These are phyloP conservation scores for Pleurostoma richardsiae DNA, from an alignment of 2,329 filamentous ascomycete genomes.

Conservation along the genomic window DNA sequence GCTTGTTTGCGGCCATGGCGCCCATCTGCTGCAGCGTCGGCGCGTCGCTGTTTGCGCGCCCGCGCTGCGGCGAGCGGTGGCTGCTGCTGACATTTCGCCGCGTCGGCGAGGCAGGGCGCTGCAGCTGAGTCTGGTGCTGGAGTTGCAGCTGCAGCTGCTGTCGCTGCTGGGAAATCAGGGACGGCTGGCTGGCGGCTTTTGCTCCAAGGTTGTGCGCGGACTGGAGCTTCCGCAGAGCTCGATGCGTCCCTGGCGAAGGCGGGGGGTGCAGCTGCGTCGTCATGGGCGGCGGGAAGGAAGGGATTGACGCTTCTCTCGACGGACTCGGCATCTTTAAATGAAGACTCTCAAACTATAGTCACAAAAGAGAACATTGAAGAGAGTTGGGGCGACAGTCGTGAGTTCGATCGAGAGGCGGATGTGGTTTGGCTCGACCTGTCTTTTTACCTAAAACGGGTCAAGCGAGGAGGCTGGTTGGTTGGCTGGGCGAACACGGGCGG, in stretches of 20 bases:
- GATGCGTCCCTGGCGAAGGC: conserved; percentile 59
- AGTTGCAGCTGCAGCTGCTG: conserved; percentile 31
- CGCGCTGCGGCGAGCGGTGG: conserved; percentile 46
- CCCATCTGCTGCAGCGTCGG: conserved; percentile 21
- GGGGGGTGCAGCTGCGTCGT: conserved; percentile 46
- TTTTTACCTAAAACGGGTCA: not conserved
- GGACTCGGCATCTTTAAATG: conserved; percentile 22
- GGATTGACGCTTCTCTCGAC: conserved; percentile 16
- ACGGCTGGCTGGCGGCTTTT: conserved; percentile 43
- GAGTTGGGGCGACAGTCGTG: no score
- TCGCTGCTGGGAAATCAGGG: conserved; percentile 60
- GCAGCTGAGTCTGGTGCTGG: conserved; percentile 29
- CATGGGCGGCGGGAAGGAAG: conserved; percentile 21
- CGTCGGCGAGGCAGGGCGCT: conserved; percentile 24
- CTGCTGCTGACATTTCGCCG: conserved; percentile 24
- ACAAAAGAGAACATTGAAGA: no score
- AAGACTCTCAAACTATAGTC: no score
- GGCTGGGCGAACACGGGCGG: not conserved
- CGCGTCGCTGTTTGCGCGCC: conserved; percentile 70
- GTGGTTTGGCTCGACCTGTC: no score
- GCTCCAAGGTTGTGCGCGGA: conserved; percentile 67
- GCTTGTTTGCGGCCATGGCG: conserved; percentile 23
- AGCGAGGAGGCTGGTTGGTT: conserved; percentile 3
- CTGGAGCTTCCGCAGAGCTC: conserved; percentile 67
- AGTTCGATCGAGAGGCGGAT: no score